These are phyloP conservation scores for Parasitella parasitica DNA, from an alignment of 371 early-diverging fungal genomes.

Conservation along the genomic window DNA sequence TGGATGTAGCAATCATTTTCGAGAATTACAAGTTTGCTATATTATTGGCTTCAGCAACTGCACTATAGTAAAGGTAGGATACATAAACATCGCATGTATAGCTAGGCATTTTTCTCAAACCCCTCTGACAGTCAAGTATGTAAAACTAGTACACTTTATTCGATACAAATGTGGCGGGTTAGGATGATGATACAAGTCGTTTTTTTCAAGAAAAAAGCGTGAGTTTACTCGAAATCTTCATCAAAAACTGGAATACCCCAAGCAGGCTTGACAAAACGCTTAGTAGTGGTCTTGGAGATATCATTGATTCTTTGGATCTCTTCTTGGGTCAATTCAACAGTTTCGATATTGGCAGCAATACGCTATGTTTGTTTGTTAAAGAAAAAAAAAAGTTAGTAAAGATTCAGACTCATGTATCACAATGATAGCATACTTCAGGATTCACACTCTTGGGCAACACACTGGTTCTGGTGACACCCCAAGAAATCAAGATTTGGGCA, in stretches of 20 bases:
- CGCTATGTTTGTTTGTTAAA: constrained; percentile 23
- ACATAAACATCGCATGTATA: no score
- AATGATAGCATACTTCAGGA: constrained; percentile 37
- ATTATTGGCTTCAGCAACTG: no score
- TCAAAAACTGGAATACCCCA: constrained; percentile 49
- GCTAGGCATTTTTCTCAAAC: no score
- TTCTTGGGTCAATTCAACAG: constrained; percentile 36
- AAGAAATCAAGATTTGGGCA: constrained; percentile 77
- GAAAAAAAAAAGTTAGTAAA: no score
- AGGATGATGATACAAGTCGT: neutral
- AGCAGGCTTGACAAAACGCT: constrained; percentile 33
- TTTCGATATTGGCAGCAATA: constrained; percentile 42
- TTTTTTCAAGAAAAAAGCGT: neutral
- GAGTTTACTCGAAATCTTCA: constrained; percentile 25
- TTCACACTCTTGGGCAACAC: constrained; percentile 59
- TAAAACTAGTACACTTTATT: no score
- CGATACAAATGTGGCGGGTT: no score
- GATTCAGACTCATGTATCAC: no score
- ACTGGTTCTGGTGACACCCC: constrained; percentile 66
- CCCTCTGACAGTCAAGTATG: no score
- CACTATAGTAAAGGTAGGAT: no score
- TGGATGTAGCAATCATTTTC: no score
- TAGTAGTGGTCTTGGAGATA: constrained; percentile 33
- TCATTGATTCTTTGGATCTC: constrained; percentile 43
- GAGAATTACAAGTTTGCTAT: no score